Base-by-base conservation (phyloP, 148 eudicot species). In the Suaeda aralocaspica region DNA sequence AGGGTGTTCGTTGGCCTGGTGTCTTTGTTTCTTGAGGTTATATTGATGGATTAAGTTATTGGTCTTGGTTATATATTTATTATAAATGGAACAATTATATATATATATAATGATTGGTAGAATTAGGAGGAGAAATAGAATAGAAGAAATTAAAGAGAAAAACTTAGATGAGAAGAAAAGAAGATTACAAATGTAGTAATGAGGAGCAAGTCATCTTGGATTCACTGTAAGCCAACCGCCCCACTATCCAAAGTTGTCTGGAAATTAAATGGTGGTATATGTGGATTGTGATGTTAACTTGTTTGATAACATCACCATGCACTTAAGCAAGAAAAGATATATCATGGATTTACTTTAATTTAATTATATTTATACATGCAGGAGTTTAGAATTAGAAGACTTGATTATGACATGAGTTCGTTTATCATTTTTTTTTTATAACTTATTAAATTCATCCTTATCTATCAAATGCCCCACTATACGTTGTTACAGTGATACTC, bases 121-220 rank as follows among this genome's bases (percentile, higher is more conserved):
- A 44, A n/a, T 24, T 4, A 16, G 2, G 31, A 69, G 75, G 82
- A 51, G 66, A 70, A 74, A 8, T 36, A 50, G 65, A 71, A 59
- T 61, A 48, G 61, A 19, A 63, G 58, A 51, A 26, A 41, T 66
- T 36, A 36, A 8, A 36, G 41, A 36, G 4, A 3, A 36, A 3
- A 36, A 74, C 58, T 77, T 73, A 22, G 67, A 46, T 70, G 39
- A 48, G 70, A 77, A 77, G 81, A 36, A 77, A 67, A 77, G 84
- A 50, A 69, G 76, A 67, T 63, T 69, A 77, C 70, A 66, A 73
- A 46, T 33, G 52, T 24, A 13, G 39, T 13, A 42, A 44, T 36
- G 31, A 50, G 81, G 64, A 42, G 41, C 59, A 77, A 71, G 79
- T 74, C 60, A 80, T 33, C 56, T 77, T 64, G 73, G 74, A 76